Evolutionary conservation across 208 protist species (phyloP), one percentile per base, ranked within the genome.

Genomic region (Trypanosoma boissoni): DNA sequence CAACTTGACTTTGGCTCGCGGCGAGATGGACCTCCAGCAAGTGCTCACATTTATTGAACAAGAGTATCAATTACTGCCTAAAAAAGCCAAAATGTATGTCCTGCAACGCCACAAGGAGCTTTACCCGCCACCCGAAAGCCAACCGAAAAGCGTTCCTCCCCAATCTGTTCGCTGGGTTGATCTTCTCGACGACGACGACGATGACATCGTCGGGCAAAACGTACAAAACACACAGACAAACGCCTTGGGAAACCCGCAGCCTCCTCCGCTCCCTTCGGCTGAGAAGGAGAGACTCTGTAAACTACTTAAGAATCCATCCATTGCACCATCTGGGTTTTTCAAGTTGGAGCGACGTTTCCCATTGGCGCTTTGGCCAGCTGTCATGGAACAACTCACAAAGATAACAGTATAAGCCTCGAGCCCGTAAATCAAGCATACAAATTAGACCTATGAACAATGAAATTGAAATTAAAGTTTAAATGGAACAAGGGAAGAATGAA

Each of bases 251-350:
- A 28, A 8, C 14, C 27, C 42, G 34, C 50, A 3, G 12, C n/a
- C n/a, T 8, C 63, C 59, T 28, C 63, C 63, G n/a, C 32, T 59
- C 16, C 74, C 78, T 9, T 67, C 72, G 2, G 42, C 76, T 9
- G 86, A 93, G 26, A 91, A 91, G 55, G 83, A 91, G 45, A 78
- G 59, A 34, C 65, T 94, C 10, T 86, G 71, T 72, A 86, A 79
- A 53, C 49, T 57, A 1, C 51, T 91, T 23, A 77, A 80, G 3
- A 74, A 59, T 24, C 64, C 57, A 10, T 52, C 51, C 3, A 23
- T 68, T 8, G 69, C 67, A 32, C 54, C 61, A 3, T 64, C 60
- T 18, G 73, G 64, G 48, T 83, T 76, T 56, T 92, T 78, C 52
- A 74, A 74, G 34, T 41, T 94, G 34, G 87, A 94, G 42, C 60